phyloP scores from a whole-genome alignment of 2,329 filamentous ascomycete genomes.

The Fusarium sp. region DNA sequence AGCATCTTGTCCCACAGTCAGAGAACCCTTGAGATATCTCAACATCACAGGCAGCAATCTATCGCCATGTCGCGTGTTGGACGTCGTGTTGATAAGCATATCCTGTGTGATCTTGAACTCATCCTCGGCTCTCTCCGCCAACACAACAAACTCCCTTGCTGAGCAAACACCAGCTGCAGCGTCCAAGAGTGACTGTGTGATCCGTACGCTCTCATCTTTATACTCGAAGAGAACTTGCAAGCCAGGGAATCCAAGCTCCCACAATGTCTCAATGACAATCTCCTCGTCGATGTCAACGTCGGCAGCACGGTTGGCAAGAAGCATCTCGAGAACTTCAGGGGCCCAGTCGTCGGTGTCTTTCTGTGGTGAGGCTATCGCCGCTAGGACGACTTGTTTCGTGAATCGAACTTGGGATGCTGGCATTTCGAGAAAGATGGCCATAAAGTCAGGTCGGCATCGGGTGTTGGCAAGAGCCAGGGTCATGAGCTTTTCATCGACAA shows the following conservation, averaged over 20 bases:
- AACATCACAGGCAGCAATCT: constrained; percentile 21
- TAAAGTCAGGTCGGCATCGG: constrained; percentile 19
- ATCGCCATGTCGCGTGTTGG: constrained; percentile 13
- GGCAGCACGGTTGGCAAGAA: constrained; percentile 15
- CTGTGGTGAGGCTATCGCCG: constrained; percentile 13
- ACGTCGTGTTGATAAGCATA: constrained; percentile 26
- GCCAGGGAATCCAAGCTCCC: constrained; percentile 15
- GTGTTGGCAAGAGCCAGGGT: constrained; percentile 17
- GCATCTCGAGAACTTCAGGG: constrained; percentile 25
- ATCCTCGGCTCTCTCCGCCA: constrained; percentile 14
- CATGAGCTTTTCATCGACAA: constrained; percentile 17
- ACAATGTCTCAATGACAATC: constrained; percentile 5
- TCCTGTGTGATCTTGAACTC: constrained; percentile 26
- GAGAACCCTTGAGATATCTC: constrained; percentile 10
- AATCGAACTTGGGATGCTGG: constrained; percentile 10
- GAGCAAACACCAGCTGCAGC: constrained; percentile 21
- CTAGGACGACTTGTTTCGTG: constrained; percentile 20
- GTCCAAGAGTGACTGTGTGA: constrained; percentile 18
- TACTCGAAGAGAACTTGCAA: constrained; percentile 15
- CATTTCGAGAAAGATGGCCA: constrained; percentile 22
- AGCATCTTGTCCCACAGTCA: constrained; percentile 13
- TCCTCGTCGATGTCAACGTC: constrained; percentile 26
- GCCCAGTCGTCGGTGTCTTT: constrained; percentile 21
- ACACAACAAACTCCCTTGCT: constrained; percentile 10
- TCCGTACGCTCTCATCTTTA: constrained; percentile 11